Evolutionary conservation across 2,329 filamentous ascomycete species (phyloP), one percentile per base, ranked within the genome.

Genomic region (Eurotiales sp.): DNA sequence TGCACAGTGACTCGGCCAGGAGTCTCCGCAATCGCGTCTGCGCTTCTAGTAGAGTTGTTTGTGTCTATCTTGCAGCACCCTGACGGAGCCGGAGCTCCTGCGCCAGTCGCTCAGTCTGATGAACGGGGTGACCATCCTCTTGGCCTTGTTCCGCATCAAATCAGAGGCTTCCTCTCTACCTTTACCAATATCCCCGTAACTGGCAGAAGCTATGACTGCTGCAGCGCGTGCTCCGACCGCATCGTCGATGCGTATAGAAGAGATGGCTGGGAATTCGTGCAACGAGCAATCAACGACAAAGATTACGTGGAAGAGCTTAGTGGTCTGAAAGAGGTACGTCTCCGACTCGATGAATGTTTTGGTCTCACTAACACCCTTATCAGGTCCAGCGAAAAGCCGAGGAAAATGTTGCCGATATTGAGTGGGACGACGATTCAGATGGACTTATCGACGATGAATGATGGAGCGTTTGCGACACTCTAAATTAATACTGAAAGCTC

Each of bases 1-100:
- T 99, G 93, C 70, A 99, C 93, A 0, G 93, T 99, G 17, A 99
- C 93, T 2, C 84, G 93, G 8, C 93, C 93, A 0, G 93, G 93
- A 14, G 84, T 96, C 30, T 92, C 93, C 12, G 86, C 90, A 8
- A 93, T 96, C 51, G 93, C 93, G 7, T 96, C 93, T 2, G 89
- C 90, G 2, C 78, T 95, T 29, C 79, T 96, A 5, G 92, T 97
- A 43, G 93, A 99, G 69, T 78, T 97, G 4, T 79, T 99, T 23
- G 85, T 91, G 8, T 95, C 88, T 53, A 74, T 96, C 30, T 76
- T 96, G 8, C 93, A 99, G 65, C 92, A 96, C 64, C 90, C 91
- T 0, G 73, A 77, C 19, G 71, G 69, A 34, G 64, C 65, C 45
- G 59, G 67, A 12, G 74, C 73, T 25, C 70, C 72, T 39, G 70